phyloP scores from a whole-genome alignment of 1,284 basidiomycete species.

The Malassezia brasiliensis region DNA sequence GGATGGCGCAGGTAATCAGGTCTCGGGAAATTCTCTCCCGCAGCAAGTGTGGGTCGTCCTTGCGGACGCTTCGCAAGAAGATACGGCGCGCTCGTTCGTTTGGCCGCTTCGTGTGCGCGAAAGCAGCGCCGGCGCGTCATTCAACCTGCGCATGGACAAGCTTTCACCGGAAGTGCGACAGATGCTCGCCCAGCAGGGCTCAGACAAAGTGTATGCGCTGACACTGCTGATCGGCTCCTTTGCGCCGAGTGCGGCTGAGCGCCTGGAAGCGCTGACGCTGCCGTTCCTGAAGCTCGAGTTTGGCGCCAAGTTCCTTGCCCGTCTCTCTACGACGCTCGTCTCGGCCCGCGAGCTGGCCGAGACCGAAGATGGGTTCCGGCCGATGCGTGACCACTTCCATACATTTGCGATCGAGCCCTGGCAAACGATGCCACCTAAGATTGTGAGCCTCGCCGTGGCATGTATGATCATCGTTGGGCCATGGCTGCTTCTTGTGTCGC shows the following conservation, averaged over 20 bases:
- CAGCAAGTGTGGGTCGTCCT: constrained; percentile 17
- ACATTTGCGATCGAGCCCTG: constrained; percentile 16
- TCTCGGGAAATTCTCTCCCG: background rate
- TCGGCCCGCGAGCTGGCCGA: constrained; percentile 2
- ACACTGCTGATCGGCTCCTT: constrained; percentile 11
- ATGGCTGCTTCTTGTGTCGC: constrained; percentile 1
- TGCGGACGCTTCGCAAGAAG: background rate
- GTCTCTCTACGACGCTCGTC: background rate
- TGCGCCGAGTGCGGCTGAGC: background rate
- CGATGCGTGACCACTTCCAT: constrained; percentile 3
- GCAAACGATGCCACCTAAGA: constrained; percentile 15
- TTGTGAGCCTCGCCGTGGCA: background rate
- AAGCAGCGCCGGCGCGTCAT: constrained; percentile 1
- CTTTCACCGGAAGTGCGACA: background rate
- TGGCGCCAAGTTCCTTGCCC: background rate
- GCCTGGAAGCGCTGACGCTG: background rate
- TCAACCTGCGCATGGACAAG: constrained; percentile 15
- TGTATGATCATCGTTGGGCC: background rate
- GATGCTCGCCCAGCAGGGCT: background rate
- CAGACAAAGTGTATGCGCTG: background rate
- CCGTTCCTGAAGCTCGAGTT: constrained; percentile 8
- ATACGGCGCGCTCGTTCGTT: background rate
- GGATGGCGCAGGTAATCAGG: background rate
- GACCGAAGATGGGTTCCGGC: constrained; percentile 8
- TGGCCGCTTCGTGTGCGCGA: constrained; percentile 16